A percentile compares a stretch with the other conserved stretches of the same genome.
These are phyloP conservation scores for Tuber brumale DNA, from an alignment of 495 filamentous ascomycete species.

Conservation along the genomic window DNA sequence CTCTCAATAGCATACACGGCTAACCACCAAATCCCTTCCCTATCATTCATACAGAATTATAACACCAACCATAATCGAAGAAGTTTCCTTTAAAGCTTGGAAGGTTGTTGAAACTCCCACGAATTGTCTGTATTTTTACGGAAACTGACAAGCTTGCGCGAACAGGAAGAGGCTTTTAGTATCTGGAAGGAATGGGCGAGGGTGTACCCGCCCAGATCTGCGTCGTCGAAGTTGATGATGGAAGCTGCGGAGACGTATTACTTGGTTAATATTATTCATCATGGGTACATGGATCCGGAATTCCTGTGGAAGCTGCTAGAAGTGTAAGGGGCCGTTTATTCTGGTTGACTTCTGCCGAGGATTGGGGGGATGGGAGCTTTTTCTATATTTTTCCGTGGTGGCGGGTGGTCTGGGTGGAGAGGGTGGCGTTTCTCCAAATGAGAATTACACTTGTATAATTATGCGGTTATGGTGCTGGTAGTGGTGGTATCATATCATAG, in stretches of 20 bases:
- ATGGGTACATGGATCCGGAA: slow-evolving; percentile 63
- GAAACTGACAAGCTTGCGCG: not conserved
- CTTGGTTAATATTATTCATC: slow-evolving; percentile 87
- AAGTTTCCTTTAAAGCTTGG: slow-evolving; percentile 92
- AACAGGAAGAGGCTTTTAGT: slow-evolving; percentile 77
- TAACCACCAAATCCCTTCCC: slow-evolving; percentile 6
- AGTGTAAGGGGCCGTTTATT: slow-evolving; percentile 14
- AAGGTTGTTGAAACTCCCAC: slow-evolving; percentile 40
- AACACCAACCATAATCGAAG: slow-evolving; percentile 95
- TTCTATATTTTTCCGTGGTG: not conserved
- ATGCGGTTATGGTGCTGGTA: not conserved
- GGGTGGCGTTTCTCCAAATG: not conserved
- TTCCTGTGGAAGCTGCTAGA: slow-evolving; percentile 58
- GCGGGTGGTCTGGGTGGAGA: not conserved
- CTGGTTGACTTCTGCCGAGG: not conserved
- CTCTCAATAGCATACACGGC: slow-evolving; percentile 2
- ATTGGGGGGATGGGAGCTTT: not conserved
- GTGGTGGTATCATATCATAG: not conserved
- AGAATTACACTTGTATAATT: not conserved
- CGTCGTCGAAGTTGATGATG: slow-evolving; percentile 62
- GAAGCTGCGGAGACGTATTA: slow-evolving; percentile 61
- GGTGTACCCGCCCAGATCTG: slow-evolving; percentile 63
- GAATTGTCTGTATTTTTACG: not conserved
- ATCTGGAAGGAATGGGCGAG: slow-evolving; percentile 93
- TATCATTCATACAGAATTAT: slow-evolving; percentile 53